These are phyloP conservation scores for Gaertneriomyces sp. DNA, from an alignment of 192 early-diverging fungal species.

Conservation along the genomic window DNA sequence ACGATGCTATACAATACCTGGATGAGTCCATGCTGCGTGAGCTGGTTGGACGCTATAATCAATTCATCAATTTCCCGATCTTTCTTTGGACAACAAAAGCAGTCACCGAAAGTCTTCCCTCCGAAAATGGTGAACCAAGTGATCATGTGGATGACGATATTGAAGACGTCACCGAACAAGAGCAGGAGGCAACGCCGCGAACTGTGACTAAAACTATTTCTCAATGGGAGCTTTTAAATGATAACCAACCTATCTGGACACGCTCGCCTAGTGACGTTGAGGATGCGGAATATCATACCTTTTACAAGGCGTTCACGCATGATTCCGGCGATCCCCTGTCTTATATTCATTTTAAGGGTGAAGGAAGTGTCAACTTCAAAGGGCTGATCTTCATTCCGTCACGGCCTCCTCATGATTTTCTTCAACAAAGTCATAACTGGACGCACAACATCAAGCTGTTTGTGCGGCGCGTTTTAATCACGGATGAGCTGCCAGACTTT, in stretches of 20 bases:
- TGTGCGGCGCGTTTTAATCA: slow-evolving; percentile 95
- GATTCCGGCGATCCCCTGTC: slow-evolving; percentile 71
- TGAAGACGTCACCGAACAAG: slow-evolving; percentile 53
- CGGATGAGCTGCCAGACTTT: slow-evolving; percentile 81
- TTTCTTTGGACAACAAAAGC: slow-evolving; percentile 66
- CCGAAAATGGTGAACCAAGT: slow-evolving; percentile 33
- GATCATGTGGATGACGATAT: slow-evolving; percentile 51
- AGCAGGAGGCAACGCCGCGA: slow-evolving; percentile 39
- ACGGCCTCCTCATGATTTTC: slow-evolving; percentile 47
- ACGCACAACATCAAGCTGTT: slow-evolving; percentile 81
- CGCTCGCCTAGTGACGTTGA: slow-evolving; percentile 73
- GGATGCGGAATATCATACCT: slow-evolving; percentile 81
- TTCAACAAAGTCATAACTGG: slow-evolving; percentile 40
- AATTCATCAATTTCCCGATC: slow-evolving; percentile 99
- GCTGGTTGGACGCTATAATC: slow-evolving; percentile 84
- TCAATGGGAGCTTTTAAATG: slow-evolving; percentile 81
- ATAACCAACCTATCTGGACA: slow-evolving; percentile 92
- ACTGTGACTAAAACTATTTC: slow-evolving; percentile 50
- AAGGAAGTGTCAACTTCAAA: slow-evolving; percentile 89
- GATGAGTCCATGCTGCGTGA: slow-evolving; percentile 61
- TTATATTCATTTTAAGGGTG: slow-evolving; percentile 86
- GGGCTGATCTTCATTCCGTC: slow-evolving; percentile 82
- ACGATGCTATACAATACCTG: slow-evolving; percentile 79
- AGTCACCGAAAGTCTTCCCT: slow-evolving; percentile 55
- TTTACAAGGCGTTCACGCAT: slow-evolving; percentile 79